Evolutionary conservation across 768 basidiomycete species (phyloP).

Genomic region (Pleurotus djamor): DNA sequence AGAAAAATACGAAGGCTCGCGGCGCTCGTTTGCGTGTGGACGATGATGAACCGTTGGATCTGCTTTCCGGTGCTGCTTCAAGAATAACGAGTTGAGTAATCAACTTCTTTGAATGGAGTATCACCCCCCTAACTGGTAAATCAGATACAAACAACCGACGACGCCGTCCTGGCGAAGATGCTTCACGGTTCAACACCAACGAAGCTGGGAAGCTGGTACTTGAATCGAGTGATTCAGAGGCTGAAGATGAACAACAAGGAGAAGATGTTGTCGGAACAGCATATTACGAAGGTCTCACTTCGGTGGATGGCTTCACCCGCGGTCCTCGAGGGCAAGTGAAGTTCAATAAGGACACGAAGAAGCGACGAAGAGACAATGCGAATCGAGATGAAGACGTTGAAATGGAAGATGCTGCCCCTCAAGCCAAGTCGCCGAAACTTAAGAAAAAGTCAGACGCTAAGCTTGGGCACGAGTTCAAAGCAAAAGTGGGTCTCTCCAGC

Average conservation of each 20-base stretch:
- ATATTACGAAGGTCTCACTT: conserved; percentile 80
- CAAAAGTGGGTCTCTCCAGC: conserved; percentile 64
- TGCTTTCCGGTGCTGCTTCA: conserved; percentile 77
- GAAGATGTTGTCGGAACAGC: conserved; percentile 70
- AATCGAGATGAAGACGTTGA: conserved; percentile 66
- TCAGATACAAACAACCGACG: conserved; percentile 49
- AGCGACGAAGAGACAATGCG: conserved; percentile 72
- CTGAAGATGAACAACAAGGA: conserved; percentile 32
- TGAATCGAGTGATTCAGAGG: conserved; percentile 52
- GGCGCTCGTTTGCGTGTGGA: conserved; percentile 78
- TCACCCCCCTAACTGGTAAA: not conserved
- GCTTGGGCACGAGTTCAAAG: conserved; percentile 90
- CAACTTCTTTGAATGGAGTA: not conserved
- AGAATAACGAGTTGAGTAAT: conserved; percentile 62
- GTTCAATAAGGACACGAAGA: conserved; percentile 97
- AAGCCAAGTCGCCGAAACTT: conserved; percentile 45
- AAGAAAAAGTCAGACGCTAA: conserved; percentile 46
- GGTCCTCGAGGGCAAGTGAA: conserved; percentile 83
- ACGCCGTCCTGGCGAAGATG: conserved; percentile 84
- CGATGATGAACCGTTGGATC: conserved; percentile 93
- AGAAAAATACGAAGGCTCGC: conserved; percentile 28
- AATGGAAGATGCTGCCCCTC: conserved; percentile 68
- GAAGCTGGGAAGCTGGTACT: conserved; percentile 80
- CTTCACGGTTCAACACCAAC: conserved; percentile 84
- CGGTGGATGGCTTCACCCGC: conserved; percentile 87